Percentiles rank a stretch among this genome's conserved stretches.
These are phyloP conservation scores for Thuja plicata DNA, from an alignment of 83 land plant species.

Conservation along the genomic window DNA sequence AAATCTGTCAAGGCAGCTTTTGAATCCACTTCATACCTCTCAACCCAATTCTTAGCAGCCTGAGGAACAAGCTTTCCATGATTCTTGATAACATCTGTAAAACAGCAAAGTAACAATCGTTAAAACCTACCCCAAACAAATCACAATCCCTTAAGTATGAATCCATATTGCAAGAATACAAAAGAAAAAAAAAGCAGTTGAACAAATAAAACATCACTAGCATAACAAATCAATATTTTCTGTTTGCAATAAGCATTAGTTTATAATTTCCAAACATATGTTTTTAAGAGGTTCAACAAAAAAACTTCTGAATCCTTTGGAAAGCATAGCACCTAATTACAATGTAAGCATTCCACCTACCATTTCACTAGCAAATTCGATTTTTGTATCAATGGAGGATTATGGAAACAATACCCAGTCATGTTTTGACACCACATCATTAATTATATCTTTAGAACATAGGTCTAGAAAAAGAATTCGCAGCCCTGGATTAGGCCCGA, in stretches of 20 bases:
- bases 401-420: not conserved
- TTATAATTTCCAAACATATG: not conserved
- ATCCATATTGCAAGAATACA: not conserved
- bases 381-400: not conserved
- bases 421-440: not conserved
- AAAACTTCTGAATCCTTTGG: not conserved
- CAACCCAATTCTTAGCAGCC: constrained; percentile 82
- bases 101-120: not conserved
- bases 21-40: constrained; percentile 71
- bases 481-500: not conserved
- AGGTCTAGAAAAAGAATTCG: not conserved
- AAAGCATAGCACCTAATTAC: not conserved
- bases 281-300: not conserved
- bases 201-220: not conserved
- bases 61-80: constrained; percentile 66
- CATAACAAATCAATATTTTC: not conserved
- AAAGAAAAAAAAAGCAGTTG: not conserved
- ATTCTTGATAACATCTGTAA: constrained; percentile 75
- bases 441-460: not conserved
- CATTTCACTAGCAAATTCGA: not conserved
- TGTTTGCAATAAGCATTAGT: not conserved
- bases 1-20: constrained; percentile 75
- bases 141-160: not conserved
- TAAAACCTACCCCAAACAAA: not conserved
- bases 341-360: not conserved